Conservation (phyloP, 371 early-diverging fungal species). For the Fennellomyces sp. region DNA sequence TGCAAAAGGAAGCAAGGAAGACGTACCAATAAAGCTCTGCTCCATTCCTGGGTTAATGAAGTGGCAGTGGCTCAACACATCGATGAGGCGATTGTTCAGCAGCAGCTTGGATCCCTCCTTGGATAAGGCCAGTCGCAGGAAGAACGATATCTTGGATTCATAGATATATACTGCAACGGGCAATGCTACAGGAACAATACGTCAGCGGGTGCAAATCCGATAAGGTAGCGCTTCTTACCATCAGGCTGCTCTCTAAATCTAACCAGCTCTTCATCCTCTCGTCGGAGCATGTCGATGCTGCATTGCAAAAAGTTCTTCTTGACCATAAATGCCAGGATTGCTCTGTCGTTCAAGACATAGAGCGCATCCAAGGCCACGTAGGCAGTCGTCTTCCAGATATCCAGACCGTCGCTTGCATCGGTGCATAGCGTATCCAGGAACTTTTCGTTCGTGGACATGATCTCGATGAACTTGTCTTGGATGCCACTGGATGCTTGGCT, state of each 20-base stretch:
- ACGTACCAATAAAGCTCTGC: constrained; percentile 5
- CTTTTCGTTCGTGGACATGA: constrained; percentile 44
- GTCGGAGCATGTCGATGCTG: constrained; percentile 64
- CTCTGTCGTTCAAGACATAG: constrained; percentile 52
- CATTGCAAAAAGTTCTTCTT: constrained; percentile 71
- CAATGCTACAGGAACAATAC: constrained; percentile 33
- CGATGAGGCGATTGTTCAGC: constrained; percentile 76
- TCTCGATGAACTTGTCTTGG: constrained; percentile 21
- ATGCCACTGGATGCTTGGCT: neutral
- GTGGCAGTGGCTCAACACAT: constrained; percentile 74
- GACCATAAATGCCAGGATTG: constrained; percentile 66
- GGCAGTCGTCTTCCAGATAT: constrained; percentile 86
- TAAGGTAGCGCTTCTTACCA: constrained; percentile 28
- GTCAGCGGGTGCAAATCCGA: neutral
- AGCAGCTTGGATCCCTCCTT: constrained; percentile 79
- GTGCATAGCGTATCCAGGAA: constrained; percentile 72
- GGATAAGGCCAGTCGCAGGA: constrained; percentile 76
- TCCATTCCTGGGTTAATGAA: constrained; percentile 43
- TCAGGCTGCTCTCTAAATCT: constrained; percentile 56
- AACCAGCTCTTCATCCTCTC: constrained; percentile 71
- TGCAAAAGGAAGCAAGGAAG: neutral
- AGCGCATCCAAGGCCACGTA: constrained; percentile 78
- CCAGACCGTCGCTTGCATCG: constrained; percentile 83
- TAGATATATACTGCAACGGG: constrained; percentile 70
- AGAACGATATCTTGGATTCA: constrained; percentile 83